Evolutionary conservation across 306 rosid genomes (phyloP), one percentile per base, ranked within the genome.

Genomic region (Myrica gale): DNA sequence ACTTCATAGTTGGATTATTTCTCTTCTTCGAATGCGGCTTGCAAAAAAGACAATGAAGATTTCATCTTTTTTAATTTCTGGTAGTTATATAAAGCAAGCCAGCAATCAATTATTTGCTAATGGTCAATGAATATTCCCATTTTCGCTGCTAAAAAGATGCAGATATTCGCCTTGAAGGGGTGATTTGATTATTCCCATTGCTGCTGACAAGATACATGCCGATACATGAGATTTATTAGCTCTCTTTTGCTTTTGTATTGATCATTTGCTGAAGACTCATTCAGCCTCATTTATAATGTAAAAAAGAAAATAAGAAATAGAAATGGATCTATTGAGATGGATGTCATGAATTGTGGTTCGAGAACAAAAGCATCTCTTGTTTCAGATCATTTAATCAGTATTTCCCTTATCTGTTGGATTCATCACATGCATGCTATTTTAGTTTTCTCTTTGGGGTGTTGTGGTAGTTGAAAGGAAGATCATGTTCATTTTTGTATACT

Each of bases 401-500:
- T 58, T 23, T 32, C 39, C 62, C 8, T 5, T 42, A 5, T 60
- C 42, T 66, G 32, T 2, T 11, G 5, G 13, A 32, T 6, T 57
- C 4, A 68, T 84, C 12, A 32, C 43, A 9, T 56, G 75, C 71
- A 41, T 26, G 39, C 43, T 51, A 57, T 45, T 45, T 79, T 76
- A 45, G 60, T 68, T 76, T 82, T 68, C 46, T 63, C 16, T 44
- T 62, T 73, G 74, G 46, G 74, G 32, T 69, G 68, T 80, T 50
- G 54, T 15, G 60, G 8, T 65, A 72, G 71, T 74, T 76, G 69
- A 37, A 60, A 79, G 20, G 65, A 74, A 55, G 17, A 42, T 2
- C 17, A 66, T 4, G 21, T 44, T 2, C 21, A 6, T 41, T 16
- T 58, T 63, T 41, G 10, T 16, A 41, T n/a, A 7, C 10, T 42